Conservation (phyloP, 116 monocot species). For the Thalassia testudinum region DNA sequence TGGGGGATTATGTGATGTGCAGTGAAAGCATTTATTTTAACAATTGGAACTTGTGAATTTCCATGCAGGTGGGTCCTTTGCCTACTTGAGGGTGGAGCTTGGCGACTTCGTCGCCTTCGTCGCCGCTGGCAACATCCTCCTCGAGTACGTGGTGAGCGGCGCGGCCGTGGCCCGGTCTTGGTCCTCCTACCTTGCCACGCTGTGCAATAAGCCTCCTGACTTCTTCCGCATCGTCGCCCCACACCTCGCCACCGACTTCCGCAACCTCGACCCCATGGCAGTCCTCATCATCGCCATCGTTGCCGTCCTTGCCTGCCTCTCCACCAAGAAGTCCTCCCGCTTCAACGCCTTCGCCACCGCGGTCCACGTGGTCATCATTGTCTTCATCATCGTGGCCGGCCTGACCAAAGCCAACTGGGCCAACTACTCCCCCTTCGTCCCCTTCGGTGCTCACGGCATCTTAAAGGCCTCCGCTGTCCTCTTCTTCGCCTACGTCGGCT, state of each 20-base stretch:
- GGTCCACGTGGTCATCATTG: constrained; percentile 48
- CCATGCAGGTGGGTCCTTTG: constrained; percentile 42
- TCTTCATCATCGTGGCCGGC: constrained; percentile 74
- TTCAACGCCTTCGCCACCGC: constrained; percentile 75
- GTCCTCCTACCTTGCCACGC: constrained; percentile 72
- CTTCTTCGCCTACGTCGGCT: constrained; percentile 89
- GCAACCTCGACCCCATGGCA: constrained; percentile 58
- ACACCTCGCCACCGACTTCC: constrained; percentile 35
- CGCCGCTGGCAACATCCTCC: constrained; percentile 81
- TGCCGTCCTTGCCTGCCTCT: constrained; percentile 29
- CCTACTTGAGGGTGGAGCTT: constrained; percentile 75
- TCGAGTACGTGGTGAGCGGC: constrained; percentile 74
- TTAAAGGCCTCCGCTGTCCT: constrained; percentile 71
- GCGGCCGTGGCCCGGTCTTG: constrained; percentile 75
- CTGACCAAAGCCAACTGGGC: constrained; percentile 41
- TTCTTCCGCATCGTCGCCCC: constrained; percentile 70
- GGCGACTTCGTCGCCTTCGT: constrained; percentile 94
- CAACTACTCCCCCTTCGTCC: constrained; percentile 41
- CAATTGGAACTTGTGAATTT: too few relatives aligned
- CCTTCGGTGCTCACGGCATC: constrained; percentile 49
- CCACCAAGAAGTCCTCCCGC: constrained; percentile 68
- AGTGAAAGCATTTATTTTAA: too few relatives aligned
- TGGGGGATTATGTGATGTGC: too few relatives aligned
- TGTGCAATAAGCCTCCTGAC: constrained; percentile 49
- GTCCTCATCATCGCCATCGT: constrained; percentile 31